Conservation (phyloP, 2,329 filamentous ascomycete species). For the Fusarium luffae region DNA sequence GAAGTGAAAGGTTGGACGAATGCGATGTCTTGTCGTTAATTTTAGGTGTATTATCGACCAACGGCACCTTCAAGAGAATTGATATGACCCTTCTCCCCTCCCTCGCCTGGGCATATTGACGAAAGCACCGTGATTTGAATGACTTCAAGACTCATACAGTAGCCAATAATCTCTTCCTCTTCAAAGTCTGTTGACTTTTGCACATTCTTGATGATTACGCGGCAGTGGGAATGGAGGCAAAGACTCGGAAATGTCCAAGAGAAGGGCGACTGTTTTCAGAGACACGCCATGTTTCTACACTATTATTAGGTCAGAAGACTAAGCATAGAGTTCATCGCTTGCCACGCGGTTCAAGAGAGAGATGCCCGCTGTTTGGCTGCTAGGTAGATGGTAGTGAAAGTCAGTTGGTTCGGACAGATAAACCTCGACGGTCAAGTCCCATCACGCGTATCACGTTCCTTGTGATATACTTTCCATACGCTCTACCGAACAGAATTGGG, state of each 20-base stretch:
- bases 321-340: not conserved
- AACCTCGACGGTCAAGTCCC: not conserved
- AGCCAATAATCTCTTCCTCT: not conserved
- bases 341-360: not conserved
- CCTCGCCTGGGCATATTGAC: not conserved
- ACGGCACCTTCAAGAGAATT: not conserved
- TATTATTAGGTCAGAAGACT: not conserved
- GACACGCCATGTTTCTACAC: conserved; percentile 4
- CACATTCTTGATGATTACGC: conserved; percentile 13
- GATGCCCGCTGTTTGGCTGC: not conserved
- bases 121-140: not conserved
- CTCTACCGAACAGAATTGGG: not conserved
- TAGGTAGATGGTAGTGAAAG: not conserved
- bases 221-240: conserved; percentile 28
- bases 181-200: not conserved
- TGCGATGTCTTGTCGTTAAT: not conserved
- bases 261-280: conserved; percentile 12
- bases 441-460: not conserved
- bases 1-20: not conserved
- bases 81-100: not conserved
- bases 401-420: not conserved
- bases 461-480: not conserved
- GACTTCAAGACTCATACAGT: not conserved
- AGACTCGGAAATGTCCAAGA: conserved; percentile 6
- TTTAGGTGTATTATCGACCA: not conserved